These are phyloP conservation scores for Claviceps sp. DNA, from an alignment of 2,329 filamentous ascomycete species.

Conservation along the genomic window DNA sequence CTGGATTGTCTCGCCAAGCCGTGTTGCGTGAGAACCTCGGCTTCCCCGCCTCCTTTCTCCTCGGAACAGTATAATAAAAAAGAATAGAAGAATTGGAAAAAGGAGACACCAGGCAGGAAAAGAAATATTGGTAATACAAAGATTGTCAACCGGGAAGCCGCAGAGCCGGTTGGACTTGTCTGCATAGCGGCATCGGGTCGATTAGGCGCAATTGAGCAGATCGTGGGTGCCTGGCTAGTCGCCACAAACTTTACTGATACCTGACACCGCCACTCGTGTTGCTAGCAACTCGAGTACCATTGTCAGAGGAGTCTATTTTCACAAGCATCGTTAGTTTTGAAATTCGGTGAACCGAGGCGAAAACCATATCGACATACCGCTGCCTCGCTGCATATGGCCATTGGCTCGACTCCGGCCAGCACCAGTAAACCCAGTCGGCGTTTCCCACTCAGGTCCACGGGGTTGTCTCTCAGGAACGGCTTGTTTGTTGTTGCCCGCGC, in stretches of 20 bases:
- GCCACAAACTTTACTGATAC: slow-evolving; percentile 20
- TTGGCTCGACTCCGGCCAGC: slow-evolving; percentile 39
- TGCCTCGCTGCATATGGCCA: slow-evolving; percentile 48
- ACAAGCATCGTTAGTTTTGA: background rate
- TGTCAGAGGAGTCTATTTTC: slow-evolving; percentile 28
- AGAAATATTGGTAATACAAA: slow-evolving; percentile 5
- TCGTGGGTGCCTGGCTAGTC: background rate
- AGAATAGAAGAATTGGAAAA: background rate
- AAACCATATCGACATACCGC: slow-evolving; percentile 33
- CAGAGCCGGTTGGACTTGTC: background rate
- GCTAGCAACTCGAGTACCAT: slow-evolving; percentile 24
- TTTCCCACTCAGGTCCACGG: slow-evolving; percentile 51
- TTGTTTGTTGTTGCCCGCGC: slow-evolving; percentile 29
- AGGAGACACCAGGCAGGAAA: background rate
- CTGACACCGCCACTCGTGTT: slow-evolving; percentile 22
- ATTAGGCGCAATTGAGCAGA: background rate
- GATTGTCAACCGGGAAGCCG: background rate
- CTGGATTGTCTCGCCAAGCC: background rate
- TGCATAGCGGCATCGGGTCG: background rate
- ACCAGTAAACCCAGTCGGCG: slow-evolving; percentile 35
- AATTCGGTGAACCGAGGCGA: background rate
- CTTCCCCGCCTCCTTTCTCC: background rate
- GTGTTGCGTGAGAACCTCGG: background rate
- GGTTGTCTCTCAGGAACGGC: slow-evolving; percentile 48
- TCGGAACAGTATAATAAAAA: background rate